Conservation (phyloP, 176 grass and related monocot species). For the Ensete glaucum region DNA sequence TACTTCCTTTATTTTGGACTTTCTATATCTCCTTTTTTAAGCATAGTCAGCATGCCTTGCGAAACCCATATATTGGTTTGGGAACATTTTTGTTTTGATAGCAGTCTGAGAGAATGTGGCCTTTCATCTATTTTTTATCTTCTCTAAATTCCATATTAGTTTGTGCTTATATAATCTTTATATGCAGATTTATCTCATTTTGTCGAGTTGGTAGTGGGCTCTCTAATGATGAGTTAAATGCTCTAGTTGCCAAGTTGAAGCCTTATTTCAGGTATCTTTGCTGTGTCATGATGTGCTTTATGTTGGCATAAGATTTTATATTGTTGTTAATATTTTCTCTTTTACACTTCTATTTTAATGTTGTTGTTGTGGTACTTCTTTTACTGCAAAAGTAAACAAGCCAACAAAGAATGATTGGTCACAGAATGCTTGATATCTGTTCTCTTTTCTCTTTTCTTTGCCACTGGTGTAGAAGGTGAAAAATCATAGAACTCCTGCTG, state of each 20-base stretch:
- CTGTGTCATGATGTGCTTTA: conserved; percentile 18
- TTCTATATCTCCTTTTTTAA: background rate
- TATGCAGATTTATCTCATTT: conserved; percentile 84
- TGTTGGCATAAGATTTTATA: conserved; percentile 20
- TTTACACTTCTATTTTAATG: too few species aligned
- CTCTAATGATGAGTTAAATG: conserved; percentile 61
- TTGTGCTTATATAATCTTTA: conserved; percentile 23
- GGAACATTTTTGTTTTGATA: background rate
- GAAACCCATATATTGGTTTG: background rate
- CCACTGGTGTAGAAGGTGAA: too few species aligned
- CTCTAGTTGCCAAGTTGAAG: conserved; percentile 71
- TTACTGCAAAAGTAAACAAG: too few species aligned
- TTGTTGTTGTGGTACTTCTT: too few species aligned
- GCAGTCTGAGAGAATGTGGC: background rate
- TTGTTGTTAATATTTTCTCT: background rate
- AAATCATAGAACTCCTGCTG: too few species aligned
- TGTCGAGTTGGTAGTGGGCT: conserved; percentile 85
- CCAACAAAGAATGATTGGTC: too few species aligned
- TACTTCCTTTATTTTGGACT: background rate
- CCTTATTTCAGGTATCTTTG: conserved; percentile 77
- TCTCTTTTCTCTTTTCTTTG: too few species aligned
- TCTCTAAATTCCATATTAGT: background rate
- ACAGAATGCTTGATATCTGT: too few species aligned
- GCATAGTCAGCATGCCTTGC: background rate
- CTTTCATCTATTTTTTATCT: background rate